Conservation (phyloP, 768 basidiomycete species). For the Trametes punicea region DNA sequence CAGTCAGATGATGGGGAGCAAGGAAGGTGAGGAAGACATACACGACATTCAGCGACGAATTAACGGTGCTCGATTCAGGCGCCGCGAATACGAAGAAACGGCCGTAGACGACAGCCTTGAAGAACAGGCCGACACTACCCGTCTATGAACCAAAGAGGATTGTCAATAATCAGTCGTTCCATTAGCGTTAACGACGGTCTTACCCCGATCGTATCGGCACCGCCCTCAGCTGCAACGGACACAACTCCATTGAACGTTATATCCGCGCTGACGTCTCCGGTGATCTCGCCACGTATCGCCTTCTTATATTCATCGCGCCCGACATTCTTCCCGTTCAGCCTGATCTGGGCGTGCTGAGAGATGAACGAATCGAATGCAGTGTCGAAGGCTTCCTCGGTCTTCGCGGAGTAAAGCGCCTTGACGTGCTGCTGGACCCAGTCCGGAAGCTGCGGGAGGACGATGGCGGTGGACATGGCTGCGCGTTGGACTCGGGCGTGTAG, state of each 20-base stretch:
- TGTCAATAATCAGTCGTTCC: neutral
- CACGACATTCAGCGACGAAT: conserved; percentile 29
- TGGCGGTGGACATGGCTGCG: conserved; percentile 21
- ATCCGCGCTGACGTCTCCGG: conserved; percentile 26
- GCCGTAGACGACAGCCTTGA: conserved; percentile 23
- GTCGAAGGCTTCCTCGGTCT: conserved; percentile 34
- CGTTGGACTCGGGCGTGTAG: neutral
- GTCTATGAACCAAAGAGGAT: conserved; percentile 6
- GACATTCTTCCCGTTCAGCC: conserved; percentile 39
- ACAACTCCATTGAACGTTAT: conserved; percentile 32
- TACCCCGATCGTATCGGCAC: conserved; percentile 9
- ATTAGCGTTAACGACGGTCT: neutral
- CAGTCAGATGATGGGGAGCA: neutral
- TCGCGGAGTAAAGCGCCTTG: conserved; percentile 37
- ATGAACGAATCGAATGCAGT: conserved; percentile 41
- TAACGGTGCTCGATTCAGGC: conserved; percentile 24
- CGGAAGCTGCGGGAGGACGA: conserved; percentile 40
- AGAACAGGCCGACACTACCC: conserved; percentile 28
- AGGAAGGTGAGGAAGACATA: conserved; percentile 7
- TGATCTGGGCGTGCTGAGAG: conserved; percentile 34
- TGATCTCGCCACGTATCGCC: conserved; percentile 29
- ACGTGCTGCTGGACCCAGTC: conserved; percentile 41
- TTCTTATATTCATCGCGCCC: conserved; percentile 40
- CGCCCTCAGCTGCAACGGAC: conserved; percentile 26
- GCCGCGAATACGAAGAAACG: conserved; percentile 22